phyloP scores from a whole-genome alignment of 331 rosid genomes.

The Acacia pycnantha region DNA sequence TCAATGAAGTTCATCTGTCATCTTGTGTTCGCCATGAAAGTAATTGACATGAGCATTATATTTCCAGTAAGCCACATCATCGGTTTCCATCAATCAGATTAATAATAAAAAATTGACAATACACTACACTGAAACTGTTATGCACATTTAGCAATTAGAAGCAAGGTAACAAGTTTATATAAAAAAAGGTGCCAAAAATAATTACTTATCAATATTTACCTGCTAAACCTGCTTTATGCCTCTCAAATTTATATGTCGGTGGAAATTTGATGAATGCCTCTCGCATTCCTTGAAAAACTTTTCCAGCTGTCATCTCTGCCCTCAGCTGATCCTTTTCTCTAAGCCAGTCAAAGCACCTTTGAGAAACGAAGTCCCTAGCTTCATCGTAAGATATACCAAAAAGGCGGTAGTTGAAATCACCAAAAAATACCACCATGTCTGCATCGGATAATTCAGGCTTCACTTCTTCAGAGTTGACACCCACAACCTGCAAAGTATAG shows the following conservation, averaged over 20 bases:
- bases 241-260: conserved; percentile 96
- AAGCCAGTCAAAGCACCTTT: conserved; percentile 99
- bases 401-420: conserved; percentile 95
- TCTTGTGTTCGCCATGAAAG: background rate
- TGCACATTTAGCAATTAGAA: conserved; percentile 23
- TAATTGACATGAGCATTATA: background rate
- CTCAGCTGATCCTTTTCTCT: conserved; percentile 99
- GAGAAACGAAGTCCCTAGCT: conserved; percentile 98
- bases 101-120: background rate
- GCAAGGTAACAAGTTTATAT: conserved; percentile 21
- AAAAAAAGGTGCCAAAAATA: background rate
- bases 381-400: conserved; percentile 99
- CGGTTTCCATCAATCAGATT: conserved; percentile 1
- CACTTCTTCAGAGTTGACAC: conserved; percentile 67
- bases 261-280: conserved; percentile 94
- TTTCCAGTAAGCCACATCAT: background rate
- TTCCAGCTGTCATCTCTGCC: conserved; percentile 92
- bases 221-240: conserved; percentile 86
- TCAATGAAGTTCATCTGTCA: conserved; percentile 1
- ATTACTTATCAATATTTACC: conserved; percentile 47
- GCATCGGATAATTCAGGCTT: conserved; percentile 91
- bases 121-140: conserved; percentile 27
- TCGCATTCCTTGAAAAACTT: conserved; percentile 98
- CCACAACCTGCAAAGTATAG: conserved; percentile 56
- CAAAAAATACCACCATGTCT: conserved; percentile 93